Evolutionary conservation across 257 asterid species (phyloP).

Genomic region (Haberlea rhodopensis): DNA sequence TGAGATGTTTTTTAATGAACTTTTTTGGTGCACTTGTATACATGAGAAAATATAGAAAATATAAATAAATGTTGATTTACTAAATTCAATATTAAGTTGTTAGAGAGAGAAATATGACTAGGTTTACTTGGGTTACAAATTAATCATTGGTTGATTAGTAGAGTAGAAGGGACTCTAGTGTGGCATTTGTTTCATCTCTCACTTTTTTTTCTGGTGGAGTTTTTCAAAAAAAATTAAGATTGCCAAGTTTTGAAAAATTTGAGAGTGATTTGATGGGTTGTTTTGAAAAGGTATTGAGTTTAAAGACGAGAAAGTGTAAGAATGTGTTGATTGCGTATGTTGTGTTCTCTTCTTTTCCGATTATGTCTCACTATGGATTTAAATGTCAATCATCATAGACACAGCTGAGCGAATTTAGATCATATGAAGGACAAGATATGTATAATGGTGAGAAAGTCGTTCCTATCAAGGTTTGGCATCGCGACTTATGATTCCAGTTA

Average conservation of each 20-base stretch:
- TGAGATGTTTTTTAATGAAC: neutral
- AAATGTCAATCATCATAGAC: slow-evolving; percentile 48
- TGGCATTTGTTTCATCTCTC: neutral
- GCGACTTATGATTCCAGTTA: slow-evolving; percentile 20
- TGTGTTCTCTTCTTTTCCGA: slow-evolving; percentile 3
- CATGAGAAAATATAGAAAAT: neutral
- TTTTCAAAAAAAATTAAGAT: no score
- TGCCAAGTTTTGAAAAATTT: no score
- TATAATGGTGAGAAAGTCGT: slow-evolving; percentile 85
- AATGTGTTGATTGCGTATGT: neutral
- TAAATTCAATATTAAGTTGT: neutral
- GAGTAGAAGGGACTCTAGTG: neutral
- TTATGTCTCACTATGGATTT: slow-evolving; percentile 23
- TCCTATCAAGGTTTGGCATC: slow-evolving; percentile 77
- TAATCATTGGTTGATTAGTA: neutral
- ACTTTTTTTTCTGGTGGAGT: no score
- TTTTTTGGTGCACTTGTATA: neutral
- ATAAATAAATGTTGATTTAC: no score
- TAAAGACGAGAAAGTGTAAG: neutral
- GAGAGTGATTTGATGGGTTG: neutral
- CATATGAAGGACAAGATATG: slow-evolving; percentile 98
- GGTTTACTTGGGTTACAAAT: neutral
- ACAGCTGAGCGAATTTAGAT: slow-evolving; percentile 76
- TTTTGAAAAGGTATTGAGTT: neutral
- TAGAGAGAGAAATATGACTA: neutral